Conservation (phyloP, 768 basidiomycete genomes). For the Boletus reticuloceps region DNA sequence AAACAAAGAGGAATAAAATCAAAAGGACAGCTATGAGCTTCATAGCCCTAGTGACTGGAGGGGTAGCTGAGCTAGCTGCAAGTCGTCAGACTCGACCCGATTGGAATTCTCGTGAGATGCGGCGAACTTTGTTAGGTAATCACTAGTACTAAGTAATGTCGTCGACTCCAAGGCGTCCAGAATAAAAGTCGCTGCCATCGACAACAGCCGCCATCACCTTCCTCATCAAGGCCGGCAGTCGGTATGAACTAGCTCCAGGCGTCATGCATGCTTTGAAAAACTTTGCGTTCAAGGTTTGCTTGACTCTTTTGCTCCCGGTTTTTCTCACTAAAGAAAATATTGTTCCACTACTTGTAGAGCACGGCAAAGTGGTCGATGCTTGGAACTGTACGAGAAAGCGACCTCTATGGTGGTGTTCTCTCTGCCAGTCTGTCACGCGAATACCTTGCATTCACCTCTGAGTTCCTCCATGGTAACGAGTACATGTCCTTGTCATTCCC, state of each 20-base stretch:
- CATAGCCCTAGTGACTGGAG: too few relatives aligned
- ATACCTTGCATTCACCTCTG: constrained; percentile 89
- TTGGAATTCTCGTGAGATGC: too few relatives aligned
- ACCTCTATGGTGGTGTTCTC: constrained; percentile 90
- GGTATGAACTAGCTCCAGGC: constrained; percentile 86
- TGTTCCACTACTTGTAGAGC: constrained; percentile 48
- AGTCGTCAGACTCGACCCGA: too few relatives aligned
- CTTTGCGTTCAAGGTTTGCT: constrained; percentile 95
- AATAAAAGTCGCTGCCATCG: constrained; percentile 83
- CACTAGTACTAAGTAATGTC: too few relatives aligned
- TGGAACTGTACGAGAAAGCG: constrained; percentile 87
- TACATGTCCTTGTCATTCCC: constrained; percentile 44
- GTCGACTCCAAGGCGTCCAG: constrained; percentile 63
- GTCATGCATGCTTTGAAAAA: constrained; percentile 94
- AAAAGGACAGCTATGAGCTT: too few relatives aligned
- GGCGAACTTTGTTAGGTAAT: too few relatives aligned
- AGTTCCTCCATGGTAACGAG: constrained; percentile 96
- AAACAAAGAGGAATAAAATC: too few relatives aligned
- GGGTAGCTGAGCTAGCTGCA: too few relatives aligned
- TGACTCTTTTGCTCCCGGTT: neutral
- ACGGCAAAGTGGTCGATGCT: constrained; percentile 83
- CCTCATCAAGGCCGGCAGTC: constrained; percentile 88
- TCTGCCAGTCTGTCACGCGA: constrained; percentile 84
- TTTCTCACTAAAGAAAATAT: neutral
- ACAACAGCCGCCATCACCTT: constrained; percentile 86